Conservation (phyloP, 2,329 filamentous ascomycete species). For the Monilinia vaccinii-corymbosi region DNA sequence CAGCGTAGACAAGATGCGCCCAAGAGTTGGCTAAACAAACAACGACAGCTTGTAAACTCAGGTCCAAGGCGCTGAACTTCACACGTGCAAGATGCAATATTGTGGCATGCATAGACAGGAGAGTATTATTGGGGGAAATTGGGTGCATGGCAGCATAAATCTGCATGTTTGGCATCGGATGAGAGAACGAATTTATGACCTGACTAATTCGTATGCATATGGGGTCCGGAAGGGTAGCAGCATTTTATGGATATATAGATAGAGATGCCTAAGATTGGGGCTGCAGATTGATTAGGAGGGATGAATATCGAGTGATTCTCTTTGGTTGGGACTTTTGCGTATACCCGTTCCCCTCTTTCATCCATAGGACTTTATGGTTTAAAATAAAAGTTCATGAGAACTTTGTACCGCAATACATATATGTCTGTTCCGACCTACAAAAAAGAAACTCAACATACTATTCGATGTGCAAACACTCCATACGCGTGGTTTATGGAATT, state of each 20-base stretch:
- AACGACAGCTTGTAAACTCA: constrained; percentile 59
- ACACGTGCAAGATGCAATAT: neutral
- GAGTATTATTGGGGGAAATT: neutral
- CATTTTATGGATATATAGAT: constrained; percentile 11
- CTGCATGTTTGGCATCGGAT: constrained; percentile 3
- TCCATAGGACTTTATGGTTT: neutral
- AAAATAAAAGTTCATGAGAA: neutral
- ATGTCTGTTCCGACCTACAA: neutral
- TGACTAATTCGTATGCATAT: neutral
- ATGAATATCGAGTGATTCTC: constrained; percentile 5
- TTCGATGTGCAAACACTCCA: neutral
- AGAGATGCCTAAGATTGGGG: constrained; percentile 9
- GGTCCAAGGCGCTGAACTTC: constrained; percentile 21
- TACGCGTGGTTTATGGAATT: neutral
- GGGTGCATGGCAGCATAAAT: neutral
- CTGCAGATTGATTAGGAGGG: constrained; percentile 7
- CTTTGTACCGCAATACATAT: neutral
- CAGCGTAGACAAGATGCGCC: constrained; percentile 66
- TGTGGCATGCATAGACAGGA: neutral
- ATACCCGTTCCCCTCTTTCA: constrained; percentile 5
- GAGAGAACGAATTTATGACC: constrained; percentile 5
- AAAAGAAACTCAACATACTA: neutral
- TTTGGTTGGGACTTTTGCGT: constrained; percentile 5
- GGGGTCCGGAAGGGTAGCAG: neutral
- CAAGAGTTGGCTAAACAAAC: constrained; percentile 77